These are phyloP conservation scores for Capsicum baccatum DNA, from an alignment of 257 asterid species.

Conservation along the genomic window DNA sequence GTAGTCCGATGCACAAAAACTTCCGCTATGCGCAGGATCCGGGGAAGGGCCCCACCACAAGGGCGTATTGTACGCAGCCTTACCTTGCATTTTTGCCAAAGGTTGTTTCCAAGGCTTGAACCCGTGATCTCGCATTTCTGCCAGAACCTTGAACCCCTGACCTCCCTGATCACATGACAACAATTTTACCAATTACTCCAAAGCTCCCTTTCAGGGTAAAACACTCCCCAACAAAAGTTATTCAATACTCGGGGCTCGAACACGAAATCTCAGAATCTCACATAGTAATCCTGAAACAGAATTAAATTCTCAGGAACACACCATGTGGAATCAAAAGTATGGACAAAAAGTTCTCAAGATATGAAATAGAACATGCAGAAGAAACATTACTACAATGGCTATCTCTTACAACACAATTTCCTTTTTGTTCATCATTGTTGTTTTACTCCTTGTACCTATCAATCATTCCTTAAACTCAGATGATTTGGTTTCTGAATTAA, in stretches of 20 bases:
- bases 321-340: slow-evolving; percentile 10
- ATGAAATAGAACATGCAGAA: neutral
- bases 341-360: neutral
- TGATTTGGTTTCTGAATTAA: neutral
- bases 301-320: neutral
- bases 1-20: too few relatives aligned
- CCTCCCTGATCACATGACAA: too few relatives aligned
- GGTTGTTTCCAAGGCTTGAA: too few relatives aligned
- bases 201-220: too few relatives aligned
- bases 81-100: too few relatives aligned
- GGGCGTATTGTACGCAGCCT: too few relatives aligned
- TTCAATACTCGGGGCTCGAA: neutral
- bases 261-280: neutral
- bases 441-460: neutral
- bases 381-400: neutral
- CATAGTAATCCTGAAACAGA: neutral
- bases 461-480: neutral
- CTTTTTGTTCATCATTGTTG: neutral
- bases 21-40: too few relatives aligned
- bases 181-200: too few relatives aligned
- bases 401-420: neutral
- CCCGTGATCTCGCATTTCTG: too few relatives aligned
- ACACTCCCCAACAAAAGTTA: neutral
- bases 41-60: too few relatives aligned
- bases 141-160: too few relatives aligned